Evolutionary conservation across 768 basidiomycete genomes (phyloP), one percentile per base, ranked within the genome.

Genomic region (Mycena venus): DNA sequence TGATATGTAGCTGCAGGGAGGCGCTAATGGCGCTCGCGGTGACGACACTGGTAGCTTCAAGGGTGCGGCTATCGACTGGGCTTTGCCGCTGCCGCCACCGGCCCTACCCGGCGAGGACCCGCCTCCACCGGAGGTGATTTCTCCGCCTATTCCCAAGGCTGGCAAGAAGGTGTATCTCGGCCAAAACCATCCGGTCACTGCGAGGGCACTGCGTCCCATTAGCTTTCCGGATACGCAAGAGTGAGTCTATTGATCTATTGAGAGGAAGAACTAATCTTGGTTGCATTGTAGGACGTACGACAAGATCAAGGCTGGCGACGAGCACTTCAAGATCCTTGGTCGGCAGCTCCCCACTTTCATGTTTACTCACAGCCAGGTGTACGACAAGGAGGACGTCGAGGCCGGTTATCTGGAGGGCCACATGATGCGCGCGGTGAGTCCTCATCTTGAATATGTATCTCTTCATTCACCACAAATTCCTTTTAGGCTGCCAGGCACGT

Each of bases 401-500:
- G 61, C 12, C 6, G 61, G 61, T 14, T 29, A 27, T 4, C 17
- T 44, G 19, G 40, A 63, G n/a, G 23, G 40, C 6, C 61, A 63
- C 25, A 63, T 25, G 2, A 7, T 63, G 38, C 61, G 61, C 25
- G 61, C 61, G 3, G 61, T 63, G 42, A 63, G 61, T 31, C 10
- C 15, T 63, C 40, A 27, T 62, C 25, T 3, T 42, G 11, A 5
- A 7, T 29, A 2, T 62, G 10, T 25, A 25, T 29, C 38, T 29
- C 11, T 29, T 42, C 27, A 23, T 27, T 25, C 4, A 3, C 34
- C 34, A 19, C 14, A 12, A n/a, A n/a, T n/a, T n/a, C n/a, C n/a
- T n/a, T n/a, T n/a, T 14, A 67, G 65, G 23, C 21, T 42, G 65
- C 25, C 38, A 53, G 31, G n/a, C 65, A 67, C 36, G n/a, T 67